Evolutionary conservation across 164 flowering plant genomes (phyloP), one percentile per base, ranked within the genome.

Genomic region (Berberis thunbergii): DNA sequence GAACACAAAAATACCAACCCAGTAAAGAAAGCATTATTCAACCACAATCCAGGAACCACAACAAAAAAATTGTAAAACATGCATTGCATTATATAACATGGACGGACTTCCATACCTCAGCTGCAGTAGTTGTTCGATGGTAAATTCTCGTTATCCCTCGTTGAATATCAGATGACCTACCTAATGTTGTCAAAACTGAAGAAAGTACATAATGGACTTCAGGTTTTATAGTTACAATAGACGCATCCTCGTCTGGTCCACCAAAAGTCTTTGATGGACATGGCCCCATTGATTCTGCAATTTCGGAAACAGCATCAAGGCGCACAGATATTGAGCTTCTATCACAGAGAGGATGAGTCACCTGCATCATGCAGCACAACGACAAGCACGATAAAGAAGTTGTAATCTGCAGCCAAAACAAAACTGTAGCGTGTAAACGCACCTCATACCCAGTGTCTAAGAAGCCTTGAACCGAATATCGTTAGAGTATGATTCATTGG

Each of bases 241-340:
- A 75, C 61, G 76, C 59, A 49, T 69, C 75, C 57, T 76, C 80
- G 57, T 71, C 74, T 44, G 57, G 11, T n/a, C 52, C 74, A 67
- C 57, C 63, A 42, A 62, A 50, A 75, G 55, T 54, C 9, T 62
- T 68, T 38, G 69, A 71, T 49, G 71, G 77, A 71, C 57, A 50
- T 42, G 83, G 69, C 49, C 82, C 79, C 92, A 93, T 85, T 53
- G 81, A 83, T 53, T 84, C 84, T 59, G 83, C 82, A 76, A 94
- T 84, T 82, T 90, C 98, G 70, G 91, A 82, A 70, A 94, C 91
- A 70, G 98, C 96, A 86, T 94, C 95, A 66, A 86, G 89, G 44
- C 96, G 98, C 69, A 88, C 86, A 74, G 59, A 60, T 67, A 91
- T 94, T 86, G 84, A 78, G 72, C 70, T 84, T 73, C 83, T 79